phyloP scores from a whole-genome alignment of 495 filamentous ascomycete species.

The Annulohypoxylon moriforme region DNA sequence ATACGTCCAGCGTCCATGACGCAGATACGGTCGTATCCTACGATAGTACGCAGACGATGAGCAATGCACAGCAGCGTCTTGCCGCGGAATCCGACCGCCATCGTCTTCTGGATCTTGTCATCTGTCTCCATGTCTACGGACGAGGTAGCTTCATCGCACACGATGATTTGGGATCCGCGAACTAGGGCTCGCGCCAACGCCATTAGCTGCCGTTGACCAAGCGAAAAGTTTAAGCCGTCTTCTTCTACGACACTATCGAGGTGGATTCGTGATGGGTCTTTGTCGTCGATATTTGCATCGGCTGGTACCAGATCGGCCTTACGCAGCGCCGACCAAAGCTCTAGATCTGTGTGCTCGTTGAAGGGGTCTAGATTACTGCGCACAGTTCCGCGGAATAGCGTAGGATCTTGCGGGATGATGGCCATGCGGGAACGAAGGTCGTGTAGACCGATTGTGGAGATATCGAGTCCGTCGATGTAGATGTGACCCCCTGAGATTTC shows the following conservation, averaged over 20 bases:
- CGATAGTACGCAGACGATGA: slow-evolving; percentile 90
- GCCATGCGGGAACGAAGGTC: slow-evolving; percentile 89
- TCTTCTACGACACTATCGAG: slow-evolving; percentile 90
- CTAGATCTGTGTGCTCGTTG: slow-evolving; percentile 84
- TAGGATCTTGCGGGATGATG: slow-evolving; percentile 97
- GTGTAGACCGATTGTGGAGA: slow-evolving; percentile 82
- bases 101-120: slow-evolving; percentile 91
- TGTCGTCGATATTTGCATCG: slow-evolving; percentile 55
- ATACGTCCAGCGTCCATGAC: slow-evolving; percentile 93
- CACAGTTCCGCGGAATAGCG: slow-evolving; percentile 91
- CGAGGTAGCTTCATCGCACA: slow-evolving; percentile 95
- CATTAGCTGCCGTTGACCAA: slow-evolving; percentile 97
- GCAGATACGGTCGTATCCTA: slow-evolving; percentile 93
- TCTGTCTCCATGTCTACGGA: slow-evolving; percentile 97
- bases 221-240: slow-evolving; percentile 93
- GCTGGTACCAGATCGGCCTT: slow-evolving; percentile 78
- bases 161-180: slow-evolving; percentile 86
- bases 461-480: slow-evolving; percentile 90
- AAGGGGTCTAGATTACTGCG: slow-evolving; percentile 94
- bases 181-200: slow-evolving; percentile 91
- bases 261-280: slow-evolving; percentile 69
- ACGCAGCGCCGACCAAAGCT: slow-evolving; percentile 87
- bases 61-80: slow-evolving; percentile 95
- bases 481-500: slow-evolving; percentile 87
- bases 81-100: slow-evolving; percentile 85